Base-by-base conservation (phyloP, 306 rosid species). In the Gynostemma pentaphyllum region DNA sequence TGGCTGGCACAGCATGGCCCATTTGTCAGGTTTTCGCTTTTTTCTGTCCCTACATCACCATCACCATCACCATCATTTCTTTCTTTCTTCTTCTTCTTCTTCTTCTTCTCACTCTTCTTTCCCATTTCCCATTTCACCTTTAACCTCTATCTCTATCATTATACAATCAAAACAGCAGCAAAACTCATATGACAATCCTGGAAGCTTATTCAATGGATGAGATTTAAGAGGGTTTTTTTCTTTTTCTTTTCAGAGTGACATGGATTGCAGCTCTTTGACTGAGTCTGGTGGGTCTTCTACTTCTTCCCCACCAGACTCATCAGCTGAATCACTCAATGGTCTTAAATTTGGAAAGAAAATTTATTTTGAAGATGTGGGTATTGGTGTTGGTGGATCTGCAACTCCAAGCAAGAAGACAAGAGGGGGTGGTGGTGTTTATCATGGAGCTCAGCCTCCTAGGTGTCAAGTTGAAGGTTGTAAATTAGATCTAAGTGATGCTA, bases 401-500 rank as follows among this genome's bases (percentile, higher is more conserved):
- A 50, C 78, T 9, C 81, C 79, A 57, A 68, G 78, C 19, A 71
- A 82, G 41, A 85, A 79, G 72, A 79, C 76, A 49, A 81, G 81
- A 63, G 66, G 83, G 66, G 66, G 83, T 41, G 79, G 79, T 0
- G 68, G 73, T 1, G 69, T 62, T 66, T n/a, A n/a, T n/a, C 84
- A 69, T 9, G 71, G 70, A 16, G 74, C 72, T 65, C 89, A 79
- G 42, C 91, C 86, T 11, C 96, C 98, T 2, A 70, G 92, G 83
- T 92, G 98, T 52, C 98, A 92, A 80, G 98, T 92, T 47, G 88
- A 92, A 52, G 96, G 96, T 2, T 92, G 98, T 56, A 68, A 74
- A 62, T 74, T 74, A 79, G 98, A 92, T 92, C 98, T 86, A 78
- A 85, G 78, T 67, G 85, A 79, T 77, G 88, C 80, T 2, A 92